phyloP scores from a whole-genome alignment of 2,329 filamentous ascomycete species.

The Aulographum hederae region DNA sequence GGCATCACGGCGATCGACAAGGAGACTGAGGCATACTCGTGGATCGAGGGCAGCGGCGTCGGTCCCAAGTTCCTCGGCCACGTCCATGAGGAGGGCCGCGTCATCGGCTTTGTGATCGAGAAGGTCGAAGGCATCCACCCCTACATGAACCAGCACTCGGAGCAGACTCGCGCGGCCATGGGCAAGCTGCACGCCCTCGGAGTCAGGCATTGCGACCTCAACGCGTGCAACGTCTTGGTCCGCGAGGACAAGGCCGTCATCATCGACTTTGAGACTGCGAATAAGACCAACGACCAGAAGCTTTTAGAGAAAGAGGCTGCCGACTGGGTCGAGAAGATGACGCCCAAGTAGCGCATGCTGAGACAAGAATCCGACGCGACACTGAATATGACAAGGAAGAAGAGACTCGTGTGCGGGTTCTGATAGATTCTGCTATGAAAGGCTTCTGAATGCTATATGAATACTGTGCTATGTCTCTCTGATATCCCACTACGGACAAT shows the following conservation, averaged over 20 bases:
- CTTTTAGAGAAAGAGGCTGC: too few relatives aligned
- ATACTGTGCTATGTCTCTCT: too few relatives aligned
- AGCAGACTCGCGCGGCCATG: slow-evolving; percentile 11
- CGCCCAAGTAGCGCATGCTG: too few relatives aligned
- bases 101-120: slow-evolving; percentile 22
- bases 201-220: slow-evolving; percentile 19
- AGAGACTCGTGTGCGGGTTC: too few relatives aligned
- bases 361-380: too few relatives aligned
- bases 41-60: slow-evolving; percentile 16
- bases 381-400: too few relatives aligned
- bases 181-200: slow-evolving; percentile 16
- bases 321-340: too few relatives aligned
- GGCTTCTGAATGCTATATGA: too few relatives aligned
- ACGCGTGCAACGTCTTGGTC: slow-evolving; percentile 20
- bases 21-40: slow-evolving; percentile 20
- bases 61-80: slow-evolving; percentile 21
- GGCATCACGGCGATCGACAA: slow-evolving; percentile 18
- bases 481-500: too few relatives aligned
- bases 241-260: slow-evolving; percentile 10
- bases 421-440: too few relatives aligned
- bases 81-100: slow-evolving; percentile 18
- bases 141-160: slow-evolving; percentile 13
- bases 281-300: too few relatives aligned
- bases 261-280: slow-evolving; percentile 16
- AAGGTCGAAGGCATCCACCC: slow-evolving; percentile 9